These are phyloP conservation scores for Mycosarcoma maydis DNA, from an alignment of 1,284 basidiomycete species.

Conservation along the genomic window DNA sequence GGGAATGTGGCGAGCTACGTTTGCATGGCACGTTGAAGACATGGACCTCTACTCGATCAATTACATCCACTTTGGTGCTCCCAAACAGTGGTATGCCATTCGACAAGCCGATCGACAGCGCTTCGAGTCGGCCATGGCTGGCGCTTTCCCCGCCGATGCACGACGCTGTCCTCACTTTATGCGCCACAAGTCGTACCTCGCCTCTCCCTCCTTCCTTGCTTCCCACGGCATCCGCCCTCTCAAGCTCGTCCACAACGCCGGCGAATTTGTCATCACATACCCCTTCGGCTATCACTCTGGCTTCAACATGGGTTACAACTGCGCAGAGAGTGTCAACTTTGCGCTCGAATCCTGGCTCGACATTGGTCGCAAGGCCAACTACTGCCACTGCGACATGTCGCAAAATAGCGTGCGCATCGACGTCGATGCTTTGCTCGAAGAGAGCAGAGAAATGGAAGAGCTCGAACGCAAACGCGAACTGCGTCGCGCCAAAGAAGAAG, in stretches of 20 bases:
- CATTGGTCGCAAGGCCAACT: conserved; percentile 72
- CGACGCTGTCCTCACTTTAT: conserved; percentile 90
- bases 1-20: conserved; percentile 97
- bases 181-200: conserved; percentile 94
- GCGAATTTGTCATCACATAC: conserved; percentile 96
- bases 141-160: conserved; percentile 61
- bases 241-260: conserved; percentile 79
- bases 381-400: conserved; percentile 60
- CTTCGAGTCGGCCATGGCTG: conserved; percentile 65
- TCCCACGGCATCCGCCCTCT: conserved; percentile 75
- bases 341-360: conserved; percentile 95
- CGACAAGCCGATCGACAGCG: conserved; percentile 79
- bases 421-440: conserved; percentile 59
- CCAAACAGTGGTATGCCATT: conserved; percentile 94
- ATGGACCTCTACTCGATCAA: conserved; percentile 96
- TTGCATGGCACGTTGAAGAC: conserved; percentile 97
- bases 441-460: conserved; percentile 57
- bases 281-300: conserved; percentile 92
- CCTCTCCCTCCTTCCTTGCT: conserved; percentile 84
- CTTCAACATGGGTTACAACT: conserved; percentile 96
- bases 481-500: conserved; percentile 69
- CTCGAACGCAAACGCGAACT: conserved; percentile 68
- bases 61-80: conserved; percentile 98
- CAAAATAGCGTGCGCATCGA: conserved; percentile 65
- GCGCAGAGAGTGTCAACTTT: conserved; percentile 97